Conservation (phyloP, 495 filamentous ascomycete species). For the Aspergillus sparsus region DNA sequence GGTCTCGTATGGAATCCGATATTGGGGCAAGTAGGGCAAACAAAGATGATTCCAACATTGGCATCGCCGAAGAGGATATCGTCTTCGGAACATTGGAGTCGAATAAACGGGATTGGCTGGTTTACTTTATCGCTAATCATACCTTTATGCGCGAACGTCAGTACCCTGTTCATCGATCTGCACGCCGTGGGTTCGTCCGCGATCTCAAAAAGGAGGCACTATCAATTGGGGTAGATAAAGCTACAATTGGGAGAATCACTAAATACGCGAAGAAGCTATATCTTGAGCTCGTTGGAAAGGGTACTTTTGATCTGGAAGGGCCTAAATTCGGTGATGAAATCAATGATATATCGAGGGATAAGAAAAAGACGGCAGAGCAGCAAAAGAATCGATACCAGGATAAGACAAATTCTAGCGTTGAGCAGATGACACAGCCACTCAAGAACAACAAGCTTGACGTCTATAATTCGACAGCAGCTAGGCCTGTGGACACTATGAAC, state of each 20-base stretch:
- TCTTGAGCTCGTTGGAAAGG: constrained; percentile 16
- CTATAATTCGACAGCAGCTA: background rate
- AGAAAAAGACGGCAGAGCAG: constrained; percentile 3
- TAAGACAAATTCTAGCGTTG: background rate
- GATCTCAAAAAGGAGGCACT: constrained; percentile 24
- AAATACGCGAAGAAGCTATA: constrained; percentile 29
- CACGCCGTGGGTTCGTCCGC: constrained; percentile 23
- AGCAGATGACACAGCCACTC: background rate
- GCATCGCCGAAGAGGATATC: constrained; percentile 15
- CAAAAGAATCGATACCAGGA: background rate
- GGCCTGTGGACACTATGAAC: background rate
- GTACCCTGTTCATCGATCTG: constrained; percentile 25
- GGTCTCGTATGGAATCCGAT: background rate
- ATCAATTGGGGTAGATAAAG: constrained; percentile 19
- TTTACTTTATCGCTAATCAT: constrained; percentile 26
- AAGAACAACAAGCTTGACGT: background rate
- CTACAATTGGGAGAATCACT: constrained; percentile 17
- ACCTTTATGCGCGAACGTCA: constrained; percentile 24
- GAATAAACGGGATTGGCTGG: constrained; percentile 16
- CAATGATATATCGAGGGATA: constrained; percentile 15
- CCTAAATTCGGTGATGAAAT: constrained; percentile 31
- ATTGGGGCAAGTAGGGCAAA: background rate
- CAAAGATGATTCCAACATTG: constrained; percentile 4
- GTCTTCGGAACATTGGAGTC: constrained; percentile 26
- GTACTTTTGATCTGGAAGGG: constrained; percentile 2